phyloP scores from a whole-genome alignment of 176 grass and related monocot genomes.

The Bonia amplexicaulis region DNA sequence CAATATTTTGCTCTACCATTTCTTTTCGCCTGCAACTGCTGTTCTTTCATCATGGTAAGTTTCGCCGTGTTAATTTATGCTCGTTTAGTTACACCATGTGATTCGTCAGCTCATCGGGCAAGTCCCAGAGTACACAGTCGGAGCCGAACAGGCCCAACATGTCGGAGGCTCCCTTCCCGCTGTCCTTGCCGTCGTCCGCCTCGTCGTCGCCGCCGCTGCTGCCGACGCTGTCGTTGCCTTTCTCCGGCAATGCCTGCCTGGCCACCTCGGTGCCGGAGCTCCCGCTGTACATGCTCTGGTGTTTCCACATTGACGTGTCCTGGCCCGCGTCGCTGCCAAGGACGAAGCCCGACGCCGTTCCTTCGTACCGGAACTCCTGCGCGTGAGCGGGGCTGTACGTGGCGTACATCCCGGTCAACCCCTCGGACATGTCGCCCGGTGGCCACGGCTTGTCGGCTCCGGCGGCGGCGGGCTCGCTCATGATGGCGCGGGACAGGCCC shows the following conservation, averaged over 20 bases:
- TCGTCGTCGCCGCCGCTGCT: slow-evolving; percentile 41
- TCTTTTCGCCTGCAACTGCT: neutral
- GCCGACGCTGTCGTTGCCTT: slow-evolving; percentile 33
- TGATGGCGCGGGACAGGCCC: slow-evolving; percentile 69
- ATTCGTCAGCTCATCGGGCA: slow-evolving; percentile 74
- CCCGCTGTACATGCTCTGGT: slow-evolving; percentile 67
- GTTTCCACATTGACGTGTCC: slow-evolving; percentile 46
- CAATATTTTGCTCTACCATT: neutral
- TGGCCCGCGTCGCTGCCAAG: slow-evolving; percentile 33
- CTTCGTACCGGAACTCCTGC: slow-evolving; percentile 59
- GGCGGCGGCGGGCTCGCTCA: slow-evolving; percentile 36
- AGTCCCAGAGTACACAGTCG: slow-evolving; percentile 85
- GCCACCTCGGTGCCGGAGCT: slow-evolving; percentile 40
- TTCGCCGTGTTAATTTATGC: neutral
- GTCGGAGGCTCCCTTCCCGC: slow-evolving; percentile 48
- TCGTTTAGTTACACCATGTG: slow-evolving; percentile 28
- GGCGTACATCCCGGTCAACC: slow-evolving; percentile 40
- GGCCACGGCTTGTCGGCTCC: slow-evolving; percentile 23
- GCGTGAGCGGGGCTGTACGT: slow-evolving; percentile 28
- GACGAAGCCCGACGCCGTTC: slow-evolving; percentile 34
- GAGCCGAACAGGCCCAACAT: slow-evolving; percentile 54
- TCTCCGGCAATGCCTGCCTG: slow-evolving; percentile 3
- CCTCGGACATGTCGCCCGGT: slow-evolving; percentile 25
- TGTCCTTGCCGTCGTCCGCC: slow-evolving; percentile 42
- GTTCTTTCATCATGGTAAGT: neutral